These are phyloP conservation scores for Penicillium sp. DNA, from an alignment of 2,329 filamentous ascomycete species.

Conservation along the genomic window DNA sequence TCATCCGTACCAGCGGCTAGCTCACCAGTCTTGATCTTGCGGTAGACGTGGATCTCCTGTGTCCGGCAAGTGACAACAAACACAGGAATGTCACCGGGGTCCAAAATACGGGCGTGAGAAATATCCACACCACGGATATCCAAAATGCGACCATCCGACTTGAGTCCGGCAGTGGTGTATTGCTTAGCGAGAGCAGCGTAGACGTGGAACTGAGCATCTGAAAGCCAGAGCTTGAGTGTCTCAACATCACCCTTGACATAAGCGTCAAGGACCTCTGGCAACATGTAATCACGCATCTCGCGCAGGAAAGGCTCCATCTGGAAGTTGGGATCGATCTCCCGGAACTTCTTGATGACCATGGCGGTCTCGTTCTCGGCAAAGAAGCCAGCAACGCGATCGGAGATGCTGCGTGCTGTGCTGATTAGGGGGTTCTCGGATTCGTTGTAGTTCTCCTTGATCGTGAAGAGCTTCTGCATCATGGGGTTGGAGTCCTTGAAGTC, in stretches of 20 bases:
- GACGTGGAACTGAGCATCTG: constrained; percentile 91
- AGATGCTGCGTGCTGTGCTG: constrained; percentile 87
- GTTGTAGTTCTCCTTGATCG: constrained; percentile 81
- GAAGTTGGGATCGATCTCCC: constrained; percentile 91
- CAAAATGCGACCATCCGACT: constrained; percentile 90
- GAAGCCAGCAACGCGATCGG: constrained; percentile 88
- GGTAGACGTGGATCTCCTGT: constrained; percentile 96
- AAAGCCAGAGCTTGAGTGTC: constrained; percentile 91
- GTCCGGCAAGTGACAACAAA: constrained; percentile 97
- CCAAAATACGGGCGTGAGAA: constrained; percentile 47
- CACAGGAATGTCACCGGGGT: constrained; percentile 65
- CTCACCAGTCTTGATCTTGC: constrained; percentile 83
- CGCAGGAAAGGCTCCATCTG: constrained; percentile 92
- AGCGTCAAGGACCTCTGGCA: constrained; percentile 94
- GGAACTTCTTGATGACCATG: constrained; percentile 96
- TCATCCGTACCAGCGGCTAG: constrained; percentile 98
- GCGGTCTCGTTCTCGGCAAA: constrained; percentile 99
- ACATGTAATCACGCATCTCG: constrained; percentile 95
- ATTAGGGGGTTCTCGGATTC: constrained; percentile 97
- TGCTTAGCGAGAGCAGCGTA: constrained; percentile 97
- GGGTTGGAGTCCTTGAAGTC: constrained; percentile 90
- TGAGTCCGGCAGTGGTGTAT: constrained; percentile 88
- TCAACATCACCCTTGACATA: constrained; percentile 96
- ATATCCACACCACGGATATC: constrained; percentile 93
- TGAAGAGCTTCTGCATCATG: constrained; percentile 83